A percentile compares a stretch with the other conserved stretches of the same genome.
Evolutionary conservation across 306 rosid genomes (phyloP).

Genomic region (Malus fusca): DNA sequence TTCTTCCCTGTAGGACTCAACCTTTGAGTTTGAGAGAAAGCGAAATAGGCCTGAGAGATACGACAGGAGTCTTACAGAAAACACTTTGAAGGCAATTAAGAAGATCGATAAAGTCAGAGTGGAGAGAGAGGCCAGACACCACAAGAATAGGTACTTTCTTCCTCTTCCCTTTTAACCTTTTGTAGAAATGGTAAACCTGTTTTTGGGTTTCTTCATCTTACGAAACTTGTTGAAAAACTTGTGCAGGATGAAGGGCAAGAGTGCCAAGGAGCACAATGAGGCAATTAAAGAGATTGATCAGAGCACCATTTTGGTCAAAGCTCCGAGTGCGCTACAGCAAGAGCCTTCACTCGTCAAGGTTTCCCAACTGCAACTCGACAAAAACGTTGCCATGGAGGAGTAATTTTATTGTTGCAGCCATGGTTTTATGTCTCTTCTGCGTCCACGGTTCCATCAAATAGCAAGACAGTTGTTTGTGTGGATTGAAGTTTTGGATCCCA

Average conservation of each 20-base stretch:
- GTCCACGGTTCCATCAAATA: neutral
- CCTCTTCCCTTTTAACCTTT: neutral
- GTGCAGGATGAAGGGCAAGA: conserved; percentile 49
- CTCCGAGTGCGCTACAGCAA: conserved; percentile 39
- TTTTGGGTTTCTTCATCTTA: conserved; percentile 8
- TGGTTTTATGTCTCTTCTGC: neutral
- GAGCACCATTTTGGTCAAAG: conserved; percentile 39
- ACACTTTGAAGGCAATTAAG: conserved; percentile 60
- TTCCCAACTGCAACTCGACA: conserved; percentile 24
- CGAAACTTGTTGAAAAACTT: neutral
- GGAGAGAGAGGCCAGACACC: conserved; percentile 41
- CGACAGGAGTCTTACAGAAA: conserved; percentile 55
- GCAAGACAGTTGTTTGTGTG: neutral
- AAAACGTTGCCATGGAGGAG: conserved; percentile 57
- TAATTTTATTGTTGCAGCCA: conserved; percentile 15
- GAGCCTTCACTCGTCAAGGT: conserved; percentile 52
- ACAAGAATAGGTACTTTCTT: conserved; percentile 36
- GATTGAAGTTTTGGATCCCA: neutral
- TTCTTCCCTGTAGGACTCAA: conserved; percentile 46
- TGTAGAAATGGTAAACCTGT: neutral
- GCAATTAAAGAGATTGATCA: conserved; percentile 42
- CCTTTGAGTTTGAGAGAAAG: conserved; percentile 93
- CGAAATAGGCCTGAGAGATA: conserved; percentile 82
- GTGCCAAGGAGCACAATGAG: conserved; percentile 23
- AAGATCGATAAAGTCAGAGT: conserved; percentile 64